phyloP scores from a whole-genome alignment of 108 stramenopile genomes.

The Stephanodiscus minutulus region DNA sequence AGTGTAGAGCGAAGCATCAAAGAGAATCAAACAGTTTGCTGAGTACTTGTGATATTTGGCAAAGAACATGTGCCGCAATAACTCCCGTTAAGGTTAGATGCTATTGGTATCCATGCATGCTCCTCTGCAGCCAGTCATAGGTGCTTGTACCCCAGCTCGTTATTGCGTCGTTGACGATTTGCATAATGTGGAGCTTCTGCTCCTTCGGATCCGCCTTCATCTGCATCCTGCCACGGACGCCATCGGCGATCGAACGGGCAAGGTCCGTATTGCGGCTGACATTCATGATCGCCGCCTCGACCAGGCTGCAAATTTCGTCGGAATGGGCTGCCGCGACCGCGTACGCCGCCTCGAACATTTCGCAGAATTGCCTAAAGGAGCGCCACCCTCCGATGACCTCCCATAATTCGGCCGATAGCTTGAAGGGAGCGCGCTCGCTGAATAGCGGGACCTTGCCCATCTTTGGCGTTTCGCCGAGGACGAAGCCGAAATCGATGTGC shows the following conservation, averaged over 20 bases:
- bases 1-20: too few species aligned
- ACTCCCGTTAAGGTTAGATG: not conserved
- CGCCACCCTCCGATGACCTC: conserved; percentile 96
- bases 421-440: conserved; percentile 93
- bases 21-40: not conserved
- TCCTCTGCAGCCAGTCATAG: conserved; percentile 89
- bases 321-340: conserved; percentile 71
- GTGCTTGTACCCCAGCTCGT: conserved; percentile 86
- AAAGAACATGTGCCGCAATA: too few species aligned
- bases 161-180: conserved; percentile 80
- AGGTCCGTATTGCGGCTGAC: conserved; percentile 64
- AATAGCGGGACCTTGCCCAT: conserved; percentile 89
- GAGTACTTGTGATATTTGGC: too few species aligned
- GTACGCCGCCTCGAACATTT: conserved; percentile 88
- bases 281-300: conserved; percentile 82
- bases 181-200: conserved; percentile 82
- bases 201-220: conserved; percentile 75
- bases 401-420: conserved; percentile 89
- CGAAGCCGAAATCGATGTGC: conserved; percentile 99
- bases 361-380: conserved; percentile 68
- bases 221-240: conserved; percentile 68
- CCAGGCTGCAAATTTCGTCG: conserved; percentile 78
- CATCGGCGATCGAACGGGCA: conserved; percentile 63
- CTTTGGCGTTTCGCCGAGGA: conserved; percentile 93
- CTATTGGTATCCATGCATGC: conserved; percentile 93